phyloP scores from a whole-genome alignment of 1,139 yeast genomes.

The Zygoascus sp. region DNA sequence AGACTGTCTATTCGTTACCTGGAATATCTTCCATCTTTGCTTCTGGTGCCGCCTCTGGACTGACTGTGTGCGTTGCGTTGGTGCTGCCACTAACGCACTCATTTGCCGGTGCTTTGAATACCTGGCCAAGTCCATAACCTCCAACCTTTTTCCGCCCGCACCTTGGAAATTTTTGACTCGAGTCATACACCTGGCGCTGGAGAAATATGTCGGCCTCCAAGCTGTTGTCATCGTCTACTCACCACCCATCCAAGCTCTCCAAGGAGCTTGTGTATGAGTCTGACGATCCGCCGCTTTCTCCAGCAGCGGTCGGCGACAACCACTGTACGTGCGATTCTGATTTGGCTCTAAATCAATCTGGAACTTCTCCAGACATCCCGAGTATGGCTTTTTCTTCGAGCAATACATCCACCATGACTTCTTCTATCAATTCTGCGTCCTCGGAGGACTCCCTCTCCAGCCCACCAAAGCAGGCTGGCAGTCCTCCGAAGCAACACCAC shows the following conservation, averaged over 20 bases:
- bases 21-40: neutral
- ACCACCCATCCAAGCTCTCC: slow-evolving; percentile 1
- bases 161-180: too few relatives aligned
- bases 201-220: slow-evolving; percentile 1
- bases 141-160: neutral
- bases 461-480: neutral
- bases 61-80: too few relatives aligned
- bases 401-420: neutral
- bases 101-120: too few relatives aligned
- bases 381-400: neutral
- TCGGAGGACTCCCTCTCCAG: neutral
- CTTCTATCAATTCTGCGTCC: neutral
- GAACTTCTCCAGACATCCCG: neutral
- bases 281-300: neutral
- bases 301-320: neutral
- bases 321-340: neutral
- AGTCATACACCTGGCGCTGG: too few relatives aligned
- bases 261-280: slow-evolving; percentile 2
- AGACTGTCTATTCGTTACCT: too few relatives aligned
- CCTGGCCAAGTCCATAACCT: neutral
- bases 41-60: neutral
- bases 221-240: neutral
- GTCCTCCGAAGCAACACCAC: neutral
- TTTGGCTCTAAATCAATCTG: neutral
- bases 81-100: too few relatives aligned